Evolutionary conservation across 2,329 filamentous ascomycete species (phyloP), one percentile per base, ranked within the genome.

Genomic region (Aspergillus piperis): DNA sequence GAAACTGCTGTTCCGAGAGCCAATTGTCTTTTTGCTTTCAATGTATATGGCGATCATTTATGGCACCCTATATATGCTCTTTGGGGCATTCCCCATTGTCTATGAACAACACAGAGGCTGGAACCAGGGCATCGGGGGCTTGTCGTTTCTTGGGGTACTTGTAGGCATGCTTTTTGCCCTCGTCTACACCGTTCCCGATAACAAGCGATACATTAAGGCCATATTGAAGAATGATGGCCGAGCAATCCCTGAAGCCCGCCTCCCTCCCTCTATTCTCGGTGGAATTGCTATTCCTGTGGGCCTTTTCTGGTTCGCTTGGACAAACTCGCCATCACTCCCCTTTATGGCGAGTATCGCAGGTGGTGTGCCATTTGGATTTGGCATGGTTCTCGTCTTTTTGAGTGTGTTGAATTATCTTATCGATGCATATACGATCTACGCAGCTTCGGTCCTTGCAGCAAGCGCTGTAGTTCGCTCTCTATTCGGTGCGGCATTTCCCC

Each of bases 301-400:
- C 8, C 75, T 86, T 1, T 84, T 86, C 71, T 85, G 83, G 83
- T 83, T 86, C 55, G 84, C 83, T 0, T 86, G 84, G 84, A 84
- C 84, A 0, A 82, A 83, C 54, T 81, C 73, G 50, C 77, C 71
- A 63, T 70, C 67, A 8, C 70, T 76, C 55, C 75, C 77, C 65
- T 77, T 75, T 75, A 71, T 77, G 25, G 25, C 25, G 25, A 61
- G 73, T 68, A 1, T 70, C 70, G 13, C 77, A 53, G 68, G 73
- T 11, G 70, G 68, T 3, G 75, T 67, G 1, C 71, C 75, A 0
- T 77, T 79, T 50, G 77, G 77, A 8, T 77, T 79, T 42, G 77
- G 77, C 32, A 72, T 77, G 64, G 73, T 79, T 3, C 62, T 77
- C 8, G 69, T 78, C 13, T 78, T 77, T 64, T 67, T 79, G n/a